Evolutionary conservation across 2,329 filamentous ascomycete species (phyloP).

Genomic region (Botrytis sinoallii): DNA sequence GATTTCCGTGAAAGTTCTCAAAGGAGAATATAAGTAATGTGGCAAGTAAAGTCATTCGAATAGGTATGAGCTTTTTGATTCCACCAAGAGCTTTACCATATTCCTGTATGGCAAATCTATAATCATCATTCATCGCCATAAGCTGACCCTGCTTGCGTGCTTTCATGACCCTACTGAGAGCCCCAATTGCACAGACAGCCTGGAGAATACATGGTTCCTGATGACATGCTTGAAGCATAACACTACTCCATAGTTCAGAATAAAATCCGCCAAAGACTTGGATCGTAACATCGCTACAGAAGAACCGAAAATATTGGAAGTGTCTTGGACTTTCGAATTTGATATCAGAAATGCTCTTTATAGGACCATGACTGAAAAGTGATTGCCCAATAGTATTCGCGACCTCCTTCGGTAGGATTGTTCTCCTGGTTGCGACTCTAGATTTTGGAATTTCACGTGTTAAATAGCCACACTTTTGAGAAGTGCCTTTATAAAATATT

Average conservation of each 20-base stretch:
- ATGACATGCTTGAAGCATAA: conserved; percentile 13
- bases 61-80: conserved; percentile 1
- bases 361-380: too few relatives aligned
- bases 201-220: conserved; percentile 11
- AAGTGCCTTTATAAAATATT: conserved; percentile 11
- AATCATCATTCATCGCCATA: conserved; percentile 8
- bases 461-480: conserved; percentile 14
- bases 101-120: conserved; percentile 14
- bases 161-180: conserved; percentile 10
- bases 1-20: conserved; percentile 16
- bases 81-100: conserved; percentile 13
- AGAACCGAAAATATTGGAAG: conserved; percentile 12
- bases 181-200: conserved; percentile 17
- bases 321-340: conserved; percentile 10
- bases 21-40: conserved; percentile 13
- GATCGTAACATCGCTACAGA: conserved; percentile 14
- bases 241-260: conserved; percentile 4
- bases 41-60: conserved; percentile 10
- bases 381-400: background rate
- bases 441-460: conserved; percentile 2
- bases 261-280: conserved; percentile 7
- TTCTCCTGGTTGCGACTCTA: background rate
- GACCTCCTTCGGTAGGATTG: background rate
- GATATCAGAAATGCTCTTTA: background rate
- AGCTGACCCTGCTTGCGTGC: background rate